These are phyloP conservation scores for Magnusiomyces suaveolens DNA, from an alignment of 1,139 yeast species.

Conservation along the genomic window DNA sequence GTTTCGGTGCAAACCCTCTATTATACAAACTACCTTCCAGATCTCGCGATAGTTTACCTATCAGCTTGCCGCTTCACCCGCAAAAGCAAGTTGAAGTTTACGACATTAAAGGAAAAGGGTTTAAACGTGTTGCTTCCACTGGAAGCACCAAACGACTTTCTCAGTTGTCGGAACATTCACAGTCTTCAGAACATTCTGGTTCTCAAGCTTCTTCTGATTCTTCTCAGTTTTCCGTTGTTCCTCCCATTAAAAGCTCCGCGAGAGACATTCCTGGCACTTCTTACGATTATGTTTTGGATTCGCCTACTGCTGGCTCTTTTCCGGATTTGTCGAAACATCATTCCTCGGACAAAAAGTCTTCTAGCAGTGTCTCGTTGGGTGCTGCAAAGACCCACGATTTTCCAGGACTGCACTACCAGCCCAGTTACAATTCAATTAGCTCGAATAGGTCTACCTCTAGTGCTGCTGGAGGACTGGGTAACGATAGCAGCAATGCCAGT, in stretches of 20 bases:
- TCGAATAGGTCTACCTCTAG: neutral
- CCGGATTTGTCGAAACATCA: neutral
- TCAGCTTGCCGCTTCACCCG: neutral
- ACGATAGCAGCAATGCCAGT: neutral
- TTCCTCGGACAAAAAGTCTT: neutral
- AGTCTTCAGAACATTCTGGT: slow-evolving; percentile 3
- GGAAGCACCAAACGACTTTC: neutral
- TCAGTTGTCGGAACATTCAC: neutral
- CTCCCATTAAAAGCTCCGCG: neutral
- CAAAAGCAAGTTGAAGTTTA: neutral
- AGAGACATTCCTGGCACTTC: neutral
- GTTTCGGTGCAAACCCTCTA: neutral
- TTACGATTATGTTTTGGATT: slow-evolving; percentile 4
- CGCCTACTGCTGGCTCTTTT: neutral
- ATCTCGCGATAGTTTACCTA: neutral
- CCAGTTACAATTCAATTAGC: neutral
- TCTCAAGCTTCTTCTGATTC: slow-evolving; percentile 6
- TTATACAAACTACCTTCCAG: neutral
- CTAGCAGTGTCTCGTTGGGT: neutral
- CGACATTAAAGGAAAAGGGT: neutral
- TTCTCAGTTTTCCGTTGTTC: neutral
- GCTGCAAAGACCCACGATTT: neutral
- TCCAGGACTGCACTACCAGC: neutral
- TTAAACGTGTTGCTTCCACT: neutral
- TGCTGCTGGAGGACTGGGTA: neutral